A percentile compares a stretch with the other conserved stretches of the same genome.
These are phyloP conservation scores for Entomortierella parvispora DNA, from an alignment of 192 early-diverging fungal species.

Conservation along the genomic window DNA sequence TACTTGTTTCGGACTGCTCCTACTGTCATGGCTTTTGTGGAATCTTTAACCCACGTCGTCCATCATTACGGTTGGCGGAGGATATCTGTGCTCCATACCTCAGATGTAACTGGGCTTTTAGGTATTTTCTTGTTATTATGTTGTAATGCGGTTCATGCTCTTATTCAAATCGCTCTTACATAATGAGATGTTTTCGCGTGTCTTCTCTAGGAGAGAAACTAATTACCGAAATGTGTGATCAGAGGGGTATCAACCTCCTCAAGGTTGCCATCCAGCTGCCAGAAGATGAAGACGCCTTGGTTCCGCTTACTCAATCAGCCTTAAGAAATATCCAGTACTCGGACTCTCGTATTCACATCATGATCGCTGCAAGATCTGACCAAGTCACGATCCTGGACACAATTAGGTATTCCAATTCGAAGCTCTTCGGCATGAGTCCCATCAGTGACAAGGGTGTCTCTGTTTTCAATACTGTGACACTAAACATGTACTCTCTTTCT, in stretches of 20 bases:
- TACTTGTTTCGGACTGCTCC: constrained; percentile 34
- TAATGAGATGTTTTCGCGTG: too few species aligned
- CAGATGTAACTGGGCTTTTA: constrained; percentile 24
- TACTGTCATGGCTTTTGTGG: constrained; percentile 3
- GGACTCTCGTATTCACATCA: constrained; percentile 29
- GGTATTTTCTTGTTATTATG: too few species aligned
- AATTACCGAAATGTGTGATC: constrained; percentile 2
- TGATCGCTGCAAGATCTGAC: constrained; percentile 6
- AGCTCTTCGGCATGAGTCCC: background rate
- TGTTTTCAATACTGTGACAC: background rate
- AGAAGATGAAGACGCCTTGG: background rate
- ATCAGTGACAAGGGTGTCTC: too few species aligned
- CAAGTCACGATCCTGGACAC: constrained; percentile 8
- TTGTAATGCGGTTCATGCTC: too few species aligned
- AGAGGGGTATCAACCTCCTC: background rate
- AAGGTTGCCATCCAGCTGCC: constrained; percentile 12
- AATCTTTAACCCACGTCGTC: constrained; percentile 7
- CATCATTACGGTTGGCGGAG: constrained; percentile 21
- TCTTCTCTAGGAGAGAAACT: constrained; percentile 38
- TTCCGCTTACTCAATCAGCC: background rate
- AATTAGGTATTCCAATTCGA: constrained; percentile 6
- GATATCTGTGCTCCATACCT: constrained; percentile 25
- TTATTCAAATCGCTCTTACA: too few species aligned
- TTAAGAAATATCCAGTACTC: constrained; percentile 9
- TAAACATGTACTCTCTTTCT: too few species aligned